Base-by-base conservation (phyloP, 257 asterid genomes). In the Solanum bulbocastanum region DNA sequence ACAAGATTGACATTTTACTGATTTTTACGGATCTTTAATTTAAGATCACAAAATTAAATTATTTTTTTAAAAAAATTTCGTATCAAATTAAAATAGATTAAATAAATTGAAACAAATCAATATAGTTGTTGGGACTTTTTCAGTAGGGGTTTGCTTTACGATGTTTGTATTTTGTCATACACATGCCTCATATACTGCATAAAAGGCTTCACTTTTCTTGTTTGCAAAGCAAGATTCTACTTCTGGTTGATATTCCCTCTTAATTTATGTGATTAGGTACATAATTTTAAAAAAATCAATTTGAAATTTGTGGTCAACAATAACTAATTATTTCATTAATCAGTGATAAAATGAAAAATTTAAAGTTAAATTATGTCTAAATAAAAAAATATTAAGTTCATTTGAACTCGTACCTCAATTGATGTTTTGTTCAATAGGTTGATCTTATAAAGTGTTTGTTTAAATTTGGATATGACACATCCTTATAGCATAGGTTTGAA, bases 111-210 rank as follows among this genome's bases (percentile, higher is more conserved):
- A 37, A 12, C 14, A 71, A 86, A 73, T 69, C 6, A 30, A 46
- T 8, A 10, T 37, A 13, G 84, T 84, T 35, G 83, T 72, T 5
- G 83, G 86, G 33, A n/a, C 86, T 84, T 73, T 84, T 65, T 13
- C 36, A n/a, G 35, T 30, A 23, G 35, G 11, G 6, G 4, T 23
- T 12, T 39, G 58, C 58, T 76, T 76, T 56, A 78, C 66, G 83
- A 71, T 84, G 87, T 78, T 79, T 75, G 6, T 23, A 39, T 39
- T 75, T 10, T 40, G 83, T 40, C 60, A 76, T 71, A 86, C 92
- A 88, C 88, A 87, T 83, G 89, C 87, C 78, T 73, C 62, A 12
- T 73, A 85, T 62, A 85, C 87, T 65, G 40, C 36, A 65, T 62
- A 58, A 85, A 27, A n/a, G 49, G 86, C 5, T 33, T 73, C 35